These are phyloP conservation scores for Phytophthora tentaculata DNA, from an alignment of 352 stramenopile species.

Conservation along the genomic window DNA sequence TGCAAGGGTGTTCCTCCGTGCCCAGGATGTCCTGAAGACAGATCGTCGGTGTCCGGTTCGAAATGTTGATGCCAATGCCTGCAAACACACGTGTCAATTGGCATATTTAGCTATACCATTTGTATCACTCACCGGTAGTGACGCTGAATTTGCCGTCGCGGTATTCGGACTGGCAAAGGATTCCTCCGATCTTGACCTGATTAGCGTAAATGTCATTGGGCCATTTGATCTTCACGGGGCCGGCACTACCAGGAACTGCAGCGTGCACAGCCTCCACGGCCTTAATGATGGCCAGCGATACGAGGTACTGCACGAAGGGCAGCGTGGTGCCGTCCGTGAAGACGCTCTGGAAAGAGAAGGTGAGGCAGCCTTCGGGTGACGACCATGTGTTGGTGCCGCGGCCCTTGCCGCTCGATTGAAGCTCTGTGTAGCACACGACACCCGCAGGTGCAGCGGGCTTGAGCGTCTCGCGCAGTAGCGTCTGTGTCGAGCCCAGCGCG, in stretches of 20 bases:
- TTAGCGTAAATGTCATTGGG: conserved; percentile 93
- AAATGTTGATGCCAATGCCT: conserved; percentile 92
- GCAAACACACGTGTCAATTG: conserved; percentile 37
- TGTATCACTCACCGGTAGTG: conserved; percentile 68
- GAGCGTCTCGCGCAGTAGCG: conserved; percentile 79
- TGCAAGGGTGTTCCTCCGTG: conserved; percentile 59
- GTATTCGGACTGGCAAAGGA: conserved; percentile 91
- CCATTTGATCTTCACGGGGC: conserved; percentile 91
- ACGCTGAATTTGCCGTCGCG: conserved; percentile 79
- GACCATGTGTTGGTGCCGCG: conserved; percentile 88
- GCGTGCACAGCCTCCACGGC: conserved; percentile 71
- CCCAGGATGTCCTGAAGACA: conserved; percentile 87
- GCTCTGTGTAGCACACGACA: conserved; percentile 82
- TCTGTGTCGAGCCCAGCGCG: conserved; percentile 82
- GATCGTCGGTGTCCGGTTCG: conserved; percentile 84
- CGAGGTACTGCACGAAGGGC: conserved; percentile 92
- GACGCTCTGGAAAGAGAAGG: conserved; percentile 90
- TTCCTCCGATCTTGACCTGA: conserved; percentile 90
- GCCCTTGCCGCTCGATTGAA: conserved; percentile 83
- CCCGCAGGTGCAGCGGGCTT: conserved; percentile 64
- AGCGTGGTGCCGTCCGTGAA: conserved; percentile 83
- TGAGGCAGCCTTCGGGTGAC: conserved; percentile 89
- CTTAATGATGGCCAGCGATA: conserved; percentile 86
- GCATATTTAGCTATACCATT: not conserved
- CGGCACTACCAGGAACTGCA: conserved; percentile 31